Percentiles rank a stretch among this genome's conserved stretches.
Evolutionary conservation across 2,329 filamentous ascomycete species (phyloP).

Genomic region (Zymoseptoria tritici): DNA sequence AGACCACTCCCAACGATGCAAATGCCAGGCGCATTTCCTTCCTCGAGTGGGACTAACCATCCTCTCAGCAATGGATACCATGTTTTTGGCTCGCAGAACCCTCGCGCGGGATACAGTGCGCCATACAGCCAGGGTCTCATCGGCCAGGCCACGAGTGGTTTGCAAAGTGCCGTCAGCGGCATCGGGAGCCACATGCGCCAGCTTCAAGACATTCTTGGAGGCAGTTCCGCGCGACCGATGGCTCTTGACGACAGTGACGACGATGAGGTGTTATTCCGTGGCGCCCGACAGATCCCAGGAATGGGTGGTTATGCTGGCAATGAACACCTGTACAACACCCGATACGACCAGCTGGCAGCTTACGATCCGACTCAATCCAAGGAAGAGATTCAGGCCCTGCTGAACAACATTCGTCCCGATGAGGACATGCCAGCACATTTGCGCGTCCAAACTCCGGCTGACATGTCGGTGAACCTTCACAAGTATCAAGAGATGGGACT

Average conservation of each 20-base stretch:
- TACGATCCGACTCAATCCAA: conserved; percentile 46
- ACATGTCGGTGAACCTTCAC: conserved; percentile 62
- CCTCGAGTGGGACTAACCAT: neutral
- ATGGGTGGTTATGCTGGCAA: conserved; percentile 18
- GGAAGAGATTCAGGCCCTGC: conserved; percentile 62
- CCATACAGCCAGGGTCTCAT: conserved; percentile 1
- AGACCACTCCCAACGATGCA: conserved; percentile 7
- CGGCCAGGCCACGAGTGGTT: neutral
- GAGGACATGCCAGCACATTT: conserved; percentile 46
- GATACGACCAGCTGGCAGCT: conserved; percentile 19
- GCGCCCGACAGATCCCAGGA: conserved; percentile 16
- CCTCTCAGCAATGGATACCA: neutral
- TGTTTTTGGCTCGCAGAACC: neutral
- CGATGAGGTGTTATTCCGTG: conserved; percentile 19
- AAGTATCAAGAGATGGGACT: conserved; percentile 74
- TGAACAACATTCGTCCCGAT: conserved; percentile 68
- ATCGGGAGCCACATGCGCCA: conserved; percentile 10
- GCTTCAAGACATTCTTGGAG: conserved; percentile 17
- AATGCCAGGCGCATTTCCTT: conserved; percentile 21
- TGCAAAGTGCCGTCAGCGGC: conserved; percentile 1
- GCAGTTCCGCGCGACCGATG: conserved; percentile 5
- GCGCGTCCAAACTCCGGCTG: conserved; percentile 61
- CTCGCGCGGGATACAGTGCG: neutral
- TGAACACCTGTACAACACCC: conserved; percentile 20
- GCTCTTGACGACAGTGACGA: conserved; percentile 19